Base-by-base conservation (phyloP, 352 stramenopile species). In the Plasmopara viticola region DNA sequence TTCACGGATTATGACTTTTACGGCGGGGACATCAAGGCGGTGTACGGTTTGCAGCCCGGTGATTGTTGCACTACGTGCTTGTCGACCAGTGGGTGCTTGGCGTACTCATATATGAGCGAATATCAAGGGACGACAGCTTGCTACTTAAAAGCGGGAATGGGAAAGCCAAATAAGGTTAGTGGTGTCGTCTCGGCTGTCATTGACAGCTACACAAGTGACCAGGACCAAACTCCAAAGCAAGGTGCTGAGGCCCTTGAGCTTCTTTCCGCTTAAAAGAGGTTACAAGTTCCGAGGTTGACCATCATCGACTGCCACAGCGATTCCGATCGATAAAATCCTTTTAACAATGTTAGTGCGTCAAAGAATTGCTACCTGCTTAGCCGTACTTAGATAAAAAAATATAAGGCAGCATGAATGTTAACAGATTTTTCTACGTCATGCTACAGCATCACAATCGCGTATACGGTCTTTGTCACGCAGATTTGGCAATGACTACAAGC, bases 81-180 rank as follows among this genome's bases (percentile, higher is more conserved):
- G 41, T 40, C 56, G n/a, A 79, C 63, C 9, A 58, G 30, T 3
- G 65, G 62, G 0, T 82, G 74, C 48, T 60, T 68, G 44, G 74
- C 66, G 9, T 85, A 83, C 66, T 78, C 74, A 28, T 84, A 78
- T 39, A 42, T 87, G 15, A 66, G 60, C 28, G 58, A 64, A 25
- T 64, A 60, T 34, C 48, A 51, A 5, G 50, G 61, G 29, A 61
- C 58, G 14, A 69, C 66, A 4, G 56, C 60, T n/a, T 76, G 67
- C 42, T 76, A 54, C 50, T 57, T 76, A 17, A 76, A 76, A 45
- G 58, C 52, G 3, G 61, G 60, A 37, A 70, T 66, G 64, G 64
- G 60, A 7, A 18, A 60, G 18, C 60, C 53, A 14, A 62, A 53
- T 31, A 60, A 65, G 35, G 55, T 60, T 28, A 44, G 45, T 18